These are phyloP conservation scores for Arthonia radiata DNA, from an alignment of 495 filamentous ascomycete genomes.

Conservation along the genomic window DNA sequence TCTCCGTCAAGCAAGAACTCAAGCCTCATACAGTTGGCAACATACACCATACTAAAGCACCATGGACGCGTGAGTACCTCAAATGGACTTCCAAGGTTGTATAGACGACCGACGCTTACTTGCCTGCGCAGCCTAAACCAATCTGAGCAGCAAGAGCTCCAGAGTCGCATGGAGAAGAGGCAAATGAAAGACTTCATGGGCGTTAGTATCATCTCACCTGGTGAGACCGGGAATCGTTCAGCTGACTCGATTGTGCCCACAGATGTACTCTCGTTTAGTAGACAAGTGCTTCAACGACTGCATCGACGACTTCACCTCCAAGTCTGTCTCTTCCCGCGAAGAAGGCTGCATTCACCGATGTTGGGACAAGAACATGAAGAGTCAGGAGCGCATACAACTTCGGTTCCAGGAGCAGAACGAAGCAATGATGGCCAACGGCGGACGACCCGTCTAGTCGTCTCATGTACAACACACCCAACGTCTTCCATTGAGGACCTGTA, in stretches of 20 bases:
- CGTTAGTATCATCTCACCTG: conserved; percentile 28
- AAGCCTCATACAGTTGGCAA: too few species aligned
- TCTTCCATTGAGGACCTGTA: too few species aligned
- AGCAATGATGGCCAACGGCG: conserved; percentile 55
- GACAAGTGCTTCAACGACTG: conserved; percentile 92
- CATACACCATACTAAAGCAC: too few species aligned
- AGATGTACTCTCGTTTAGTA: conserved; percentile 96
- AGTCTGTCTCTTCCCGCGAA: conserved; percentile 65
- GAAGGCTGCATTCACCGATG: conserved; percentile 78
- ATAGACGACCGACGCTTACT: too few species aligned
- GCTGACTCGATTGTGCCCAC: conserved; percentile 1
- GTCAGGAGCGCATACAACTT: conserved; percentile 60
- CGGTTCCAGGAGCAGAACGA: conserved; percentile 89
- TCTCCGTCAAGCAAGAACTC: too few species aligned
- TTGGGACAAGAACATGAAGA: conserved; percentile 83
- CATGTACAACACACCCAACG: too few species aligned
- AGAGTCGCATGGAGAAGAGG: conserved; percentile 75
- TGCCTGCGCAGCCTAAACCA: conserved; percentile 52
- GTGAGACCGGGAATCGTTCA: too few species aligned
- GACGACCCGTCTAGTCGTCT: conserved; percentile 12
- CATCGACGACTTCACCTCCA: conserved; percentile 95
- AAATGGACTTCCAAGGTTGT: too few species aligned
- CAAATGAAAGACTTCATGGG: conserved; percentile 98
- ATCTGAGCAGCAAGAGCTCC: conserved; percentile 75
- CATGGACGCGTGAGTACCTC: too few species aligned